Evolutionary conservation across 495 filamentous ascomycete species (phyloP).

Genomic region (Polyplosphaeria fusca): DNA sequence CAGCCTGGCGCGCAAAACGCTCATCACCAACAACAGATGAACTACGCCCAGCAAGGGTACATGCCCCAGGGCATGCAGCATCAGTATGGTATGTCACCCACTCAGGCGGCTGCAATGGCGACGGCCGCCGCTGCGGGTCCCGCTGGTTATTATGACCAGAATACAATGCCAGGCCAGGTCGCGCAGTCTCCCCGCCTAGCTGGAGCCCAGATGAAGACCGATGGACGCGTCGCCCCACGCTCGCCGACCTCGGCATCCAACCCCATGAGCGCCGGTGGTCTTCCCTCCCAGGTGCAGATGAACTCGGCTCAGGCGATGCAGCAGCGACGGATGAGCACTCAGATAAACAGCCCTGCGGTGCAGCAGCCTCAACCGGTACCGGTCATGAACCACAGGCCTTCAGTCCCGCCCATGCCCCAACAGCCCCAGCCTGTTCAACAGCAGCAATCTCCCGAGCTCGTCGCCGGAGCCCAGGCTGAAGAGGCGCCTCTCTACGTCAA

Average conservation of each 20-base stretch:
- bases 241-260: slow-evolving; percentile 51
- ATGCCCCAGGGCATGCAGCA: slow-evolving; percentile 54
- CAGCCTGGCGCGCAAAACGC: slow-evolving; percentile 26
- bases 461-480: slow-evolving; percentile 65
- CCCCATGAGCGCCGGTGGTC: slow-evolving; percentile 46
- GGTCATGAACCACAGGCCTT: slow-evolving; percentile 44
- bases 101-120: slow-evolving; percentile 67
- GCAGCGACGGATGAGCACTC: slow-evolving; percentile 56
- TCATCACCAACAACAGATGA: slow-evolving; percentile 51
- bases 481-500: slow-evolving; percentile 97
- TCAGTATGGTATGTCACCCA: slow-evolving; percentile 55
- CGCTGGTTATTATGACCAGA: slow-evolving; percentile 57
- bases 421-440: slow-evolving; percentile 54
- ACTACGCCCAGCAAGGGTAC: slow-evolving; percentile 56
- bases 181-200: slow-evolving; percentile 53
- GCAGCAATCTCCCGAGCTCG: slow-evolving; percentile 80
- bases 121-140: slow-evolving; percentile 65
- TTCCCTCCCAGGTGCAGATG: slow-evolving; percentile 39
- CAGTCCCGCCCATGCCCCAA: slow-evolving; percentile 41
- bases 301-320: slow-evolving; percentile 37
- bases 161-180: slow-evolving; percentile 46
- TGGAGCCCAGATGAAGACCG: slow-evolving; percentile 53
- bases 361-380: slow-evolving; percentile 56
- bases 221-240: slow-evolving; percentile 51
- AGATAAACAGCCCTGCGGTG: slow-evolving; percentile 60